A percentile compares a stretch with the other conserved stretches of the same genome.
Conservation (phyloP, 2,329 filamentous ascomycete species). For the Xylariales sp. region DNA sequence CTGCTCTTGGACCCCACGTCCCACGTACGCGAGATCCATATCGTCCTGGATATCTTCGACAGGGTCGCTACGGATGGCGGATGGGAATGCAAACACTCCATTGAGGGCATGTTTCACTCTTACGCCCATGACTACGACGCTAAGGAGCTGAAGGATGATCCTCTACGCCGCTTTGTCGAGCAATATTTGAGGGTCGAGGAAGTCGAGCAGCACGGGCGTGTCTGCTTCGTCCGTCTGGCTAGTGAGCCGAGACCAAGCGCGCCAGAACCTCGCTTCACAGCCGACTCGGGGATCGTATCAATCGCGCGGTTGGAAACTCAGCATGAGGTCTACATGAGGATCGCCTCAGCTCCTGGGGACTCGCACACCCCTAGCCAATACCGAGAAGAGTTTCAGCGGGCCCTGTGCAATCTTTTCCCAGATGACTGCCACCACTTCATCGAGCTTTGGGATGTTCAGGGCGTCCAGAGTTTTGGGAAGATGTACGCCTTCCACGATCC, state of each 20-base stretch:
- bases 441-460: not conserved
- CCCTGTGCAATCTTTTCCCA: not conserved
- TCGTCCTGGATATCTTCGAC: slow-evolving; percentile 2
- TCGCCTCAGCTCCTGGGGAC: not conserved
- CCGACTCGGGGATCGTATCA: not conserved
- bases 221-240: slow-evolving; percentile 4
- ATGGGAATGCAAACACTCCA: not conserved
- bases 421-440: not conserved
- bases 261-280: not conserved
- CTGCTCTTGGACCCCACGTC: not conserved
- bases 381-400: not conserved
- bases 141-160: not conserved
- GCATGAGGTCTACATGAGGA: slow-evolving; percentile 1
- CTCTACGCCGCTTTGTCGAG: not conserved
- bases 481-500: not conserved
- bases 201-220: not conserved
- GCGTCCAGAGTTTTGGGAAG: not conserved
- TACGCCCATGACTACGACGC: not conserved
- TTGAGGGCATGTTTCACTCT: not conserved
- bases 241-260: not conserved
- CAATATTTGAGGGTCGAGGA: not conserved
- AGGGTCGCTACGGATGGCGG: no score
- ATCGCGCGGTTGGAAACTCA: not conserved
- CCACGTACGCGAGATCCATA: not conserved
- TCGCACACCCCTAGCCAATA: not conserved